Base-by-base conservation (phyloP, 768 basidiomycete genomes). In the Lactarius deliciosus region DNA sequence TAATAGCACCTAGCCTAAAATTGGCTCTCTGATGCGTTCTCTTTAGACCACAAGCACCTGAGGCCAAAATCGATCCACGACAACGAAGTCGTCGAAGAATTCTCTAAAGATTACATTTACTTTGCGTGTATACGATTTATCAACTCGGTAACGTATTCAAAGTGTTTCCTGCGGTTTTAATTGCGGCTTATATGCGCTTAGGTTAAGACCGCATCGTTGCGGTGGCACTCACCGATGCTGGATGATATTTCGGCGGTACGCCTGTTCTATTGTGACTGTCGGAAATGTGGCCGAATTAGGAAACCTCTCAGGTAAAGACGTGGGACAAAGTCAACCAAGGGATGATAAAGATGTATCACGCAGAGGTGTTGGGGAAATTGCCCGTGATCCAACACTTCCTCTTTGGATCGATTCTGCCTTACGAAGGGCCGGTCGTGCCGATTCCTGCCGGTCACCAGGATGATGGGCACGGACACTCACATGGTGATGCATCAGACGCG, bases 201-300 rank as follows among this genome's bases (percentile, higher is more conserved):
- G 92, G 93, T 98, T 70, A 98, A 98, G 75, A 94, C 95, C 0
- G 95, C 96, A 0, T 95, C 95, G 0, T 81, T 98, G 0, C 84
- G 94, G 60, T 99, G 96, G 96, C 96, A 99, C 78, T 97, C 94
- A 0, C 96, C 96, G 1, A 98, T 99, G 96, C 85, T 99, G 8
- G 94, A 98, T 75, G 96, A 98, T 73, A 98, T 98, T 63, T 96
- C 94, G 1, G 94, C 90, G 0, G 94, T 78, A 68, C 50, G 81
- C 72, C 9, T 13, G 18, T 58, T 30, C 25, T 59, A 10, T 59
- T 20, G 5, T 18, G 16, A 3, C 9, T 28, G 8, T 2, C n/a
- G 7, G 20, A 40, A 13, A 15, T n/a, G 43, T 5, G 7, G 30
- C 34, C 13, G 32, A 7, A 32, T 34, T 18, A 3, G 22, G 7